A percentile compares a stretch with the other conserved stretches of the same genome.
These are phyloP conservation scores for Fraxinus americana DNA, from an alignment of 257 asterid species.

Conservation along the genomic window DNA sequence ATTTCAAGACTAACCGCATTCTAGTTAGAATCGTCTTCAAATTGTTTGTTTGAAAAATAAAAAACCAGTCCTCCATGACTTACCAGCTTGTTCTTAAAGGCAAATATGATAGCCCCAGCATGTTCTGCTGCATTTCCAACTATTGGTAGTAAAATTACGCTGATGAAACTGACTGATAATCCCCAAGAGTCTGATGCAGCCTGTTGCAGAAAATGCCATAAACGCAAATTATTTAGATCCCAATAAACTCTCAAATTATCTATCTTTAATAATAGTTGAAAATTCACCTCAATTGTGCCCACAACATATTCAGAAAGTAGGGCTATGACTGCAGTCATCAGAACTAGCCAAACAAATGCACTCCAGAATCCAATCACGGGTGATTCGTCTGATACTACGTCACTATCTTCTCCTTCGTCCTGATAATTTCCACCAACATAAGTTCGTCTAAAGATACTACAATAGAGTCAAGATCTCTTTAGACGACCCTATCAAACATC, in stretches of 20 bases:
- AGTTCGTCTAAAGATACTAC: neutral
- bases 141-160: slow-evolving; percentile 84
- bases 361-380: slow-evolving; percentile 75
- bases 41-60: neutral
- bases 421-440: neutral
- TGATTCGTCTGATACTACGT: slow-evolving; percentile 42
- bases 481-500: neutral
- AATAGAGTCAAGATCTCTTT: neutral
- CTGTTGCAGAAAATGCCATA: slow-evolving; percentile 28
- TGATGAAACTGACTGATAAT: slow-evolving; percentile 76
- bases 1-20: too few species aligned
- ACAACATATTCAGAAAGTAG: slow-evolving; percentile 81
- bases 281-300: slow-evolving; percentile 77
- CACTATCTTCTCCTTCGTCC: slow-evolving; percentile 33
- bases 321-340: slow-evolving; percentile 77
- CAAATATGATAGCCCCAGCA: slow-evolving; percentile 90
- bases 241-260: neutral
- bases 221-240: neutral
- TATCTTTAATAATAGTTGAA: neutral
- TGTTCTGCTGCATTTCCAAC: slow-evolving; percentile 98
- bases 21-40: neutral
- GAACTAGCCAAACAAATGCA: slow-evolving; percentile 63
- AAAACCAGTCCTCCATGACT: slow-evolving; percentile 2
- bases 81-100: slow-evolving; percentile 89
- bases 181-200: slow-evolving; percentile 85